Evolutionary conservation across 768 basidiomycete genomes (phyloP), one percentile per base, ranked within the genome.

Genomic region (Boletus coccyginus): DNA sequence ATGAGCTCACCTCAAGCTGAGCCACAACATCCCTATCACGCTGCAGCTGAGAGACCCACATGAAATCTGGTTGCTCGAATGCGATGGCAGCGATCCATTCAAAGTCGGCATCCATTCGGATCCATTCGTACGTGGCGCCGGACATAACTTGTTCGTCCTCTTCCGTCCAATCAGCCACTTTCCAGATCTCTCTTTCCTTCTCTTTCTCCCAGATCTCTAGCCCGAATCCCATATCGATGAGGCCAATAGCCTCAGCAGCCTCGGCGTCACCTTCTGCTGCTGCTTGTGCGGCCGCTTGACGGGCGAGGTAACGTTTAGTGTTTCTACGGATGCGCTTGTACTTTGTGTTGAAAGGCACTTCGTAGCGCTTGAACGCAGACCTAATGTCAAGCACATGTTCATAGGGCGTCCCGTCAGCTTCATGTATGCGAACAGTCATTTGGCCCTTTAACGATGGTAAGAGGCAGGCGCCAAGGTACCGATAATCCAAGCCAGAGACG

Each of bases 41-140:
- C 73, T 96, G 93, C 49, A 99, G 76, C 69, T 98, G 97, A 40
- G 88, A 92, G 21, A 96, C 90, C 94, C 95, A 99, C 92, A 96
- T 96, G 66, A 94, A 98, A 75, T 95, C 94, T 42, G 92, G 93
- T 74, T 98, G 94, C 49, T 95, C 90, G 60, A 96, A 98, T 59
- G 85, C 86, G 58, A 98, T 83, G 39, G 81, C 81, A n/a, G 92
- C 90, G 52, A 98, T 90, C 97, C 97, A 99, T 74, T 99, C 97
- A 70, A 97, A 95, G 69, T 99, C 97, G 16, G 97, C 94, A 67
- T 99, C 97, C 81, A 98, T 92, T 59, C 97, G 80, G 56, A 99
- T 98, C 96, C 96, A 99, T 73, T 99, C 97, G 72, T 98, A 99
- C 4, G 94, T 96, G 59, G 96, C 95, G 17, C 92, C 92, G 39